Conservation (phyloP, 306 rosid species). For the Coriaria nepalensis region DNA sequence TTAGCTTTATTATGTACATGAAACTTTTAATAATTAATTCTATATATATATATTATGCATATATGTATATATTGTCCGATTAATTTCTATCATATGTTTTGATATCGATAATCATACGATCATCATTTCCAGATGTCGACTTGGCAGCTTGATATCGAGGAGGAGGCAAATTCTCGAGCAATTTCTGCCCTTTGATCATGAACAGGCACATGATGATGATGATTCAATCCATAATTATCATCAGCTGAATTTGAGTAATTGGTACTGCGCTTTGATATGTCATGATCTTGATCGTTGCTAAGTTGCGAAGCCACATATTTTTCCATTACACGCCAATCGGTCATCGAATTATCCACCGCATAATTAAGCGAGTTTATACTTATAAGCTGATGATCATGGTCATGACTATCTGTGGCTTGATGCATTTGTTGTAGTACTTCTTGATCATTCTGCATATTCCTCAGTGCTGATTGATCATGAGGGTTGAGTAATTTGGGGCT, state of each 20-base stretch:
- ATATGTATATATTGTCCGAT: constrained; percentile 13
- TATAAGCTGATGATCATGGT: background rate
- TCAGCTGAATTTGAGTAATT: constrained; percentile 26
- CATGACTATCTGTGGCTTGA: no score
- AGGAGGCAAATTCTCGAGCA: constrained; percentile 35
- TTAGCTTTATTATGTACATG: constrained; percentile 38
- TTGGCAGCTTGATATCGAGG: constrained; percentile 52
- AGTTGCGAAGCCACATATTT: constrained; percentile 69
- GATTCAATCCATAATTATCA: no score
- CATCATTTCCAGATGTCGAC: constrained; percentile 67
- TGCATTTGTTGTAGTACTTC: no score
- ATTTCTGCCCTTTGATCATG: constrained; percentile 26
- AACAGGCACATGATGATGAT: constrained; percentile 25
- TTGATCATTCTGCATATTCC: no score
- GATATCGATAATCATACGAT: constrained; percentile 2
- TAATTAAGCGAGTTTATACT: constrained; percentile 20
- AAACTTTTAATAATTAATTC: constrained; percentile 14
- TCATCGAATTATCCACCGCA: constrained; percentile 30
- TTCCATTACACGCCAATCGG: constrained; percentile 71
- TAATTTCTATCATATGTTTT: constrained; percentile 5
- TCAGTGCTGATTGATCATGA: no score
- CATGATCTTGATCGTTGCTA: constrained; percentile 29
- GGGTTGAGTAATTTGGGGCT: constrained; percentile 30
- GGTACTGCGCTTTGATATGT: constrained; percentile 23
- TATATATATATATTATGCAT: background rate